Evolutionary conservation across 179 eudicot genomes (phyloP), one percentile per base, ranked within the genome.

Genomic region (Pouteria campechiana): DNA sequence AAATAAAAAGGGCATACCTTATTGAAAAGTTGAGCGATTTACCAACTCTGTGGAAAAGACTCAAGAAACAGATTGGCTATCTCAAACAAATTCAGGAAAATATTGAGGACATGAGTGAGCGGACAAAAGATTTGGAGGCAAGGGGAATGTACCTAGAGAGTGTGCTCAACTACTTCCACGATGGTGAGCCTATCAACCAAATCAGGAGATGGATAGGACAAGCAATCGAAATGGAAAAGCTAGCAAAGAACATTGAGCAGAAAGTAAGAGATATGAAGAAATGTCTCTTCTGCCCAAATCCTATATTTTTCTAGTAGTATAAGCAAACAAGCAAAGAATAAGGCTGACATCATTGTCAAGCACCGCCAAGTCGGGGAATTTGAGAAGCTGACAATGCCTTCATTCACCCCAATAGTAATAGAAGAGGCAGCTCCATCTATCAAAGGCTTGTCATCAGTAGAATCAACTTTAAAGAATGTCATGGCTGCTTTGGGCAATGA

Each of bases 1-100:
- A n/a, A n/a, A n/a, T n/a, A n/a, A n/a, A n/a, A n/a, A n/a, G n/a
- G n/a, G n/a, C n/a, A n/a, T n/a, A n/a, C n/a, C n/a, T n/a, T n/a
- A n/a, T n/a, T n/a, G n/a, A n/a, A n/a, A n/a, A n/a, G n/a, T n/a
- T n/a, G n/a, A n/a, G n/a, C n/a, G n/a, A n/a, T n/a, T n/a, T n/a
- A n/a, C n/a, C n/a, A n/a, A n/a, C n/a, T n/a, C n/a, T n/a, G n/a
- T n/a, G n/a, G n/a, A n/a, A n/a, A n/a, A n/a, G n/a, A n/a, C n/a
- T n/a, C n/a, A n/a, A n/a, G n/a, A n/a, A n/a, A n/a, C 56, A 51
- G 42, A 46, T 69, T 38, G 37, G 61, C 9, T 69, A 64, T 32
- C 35, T 64, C 16, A 18, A 35, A 13, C 43, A 33, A 32, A 55
- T 31, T 37, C 27, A 14, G 1, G 18, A 14, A 4, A 55, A 60